A percentile compares a stretch with the other conserved stretches of the same genome.
Evolutionary conservation across 2,329 filamentous ascomycete species (phyloP).

Genomic region (Pseudogymnoascus pannorum): DNA sequence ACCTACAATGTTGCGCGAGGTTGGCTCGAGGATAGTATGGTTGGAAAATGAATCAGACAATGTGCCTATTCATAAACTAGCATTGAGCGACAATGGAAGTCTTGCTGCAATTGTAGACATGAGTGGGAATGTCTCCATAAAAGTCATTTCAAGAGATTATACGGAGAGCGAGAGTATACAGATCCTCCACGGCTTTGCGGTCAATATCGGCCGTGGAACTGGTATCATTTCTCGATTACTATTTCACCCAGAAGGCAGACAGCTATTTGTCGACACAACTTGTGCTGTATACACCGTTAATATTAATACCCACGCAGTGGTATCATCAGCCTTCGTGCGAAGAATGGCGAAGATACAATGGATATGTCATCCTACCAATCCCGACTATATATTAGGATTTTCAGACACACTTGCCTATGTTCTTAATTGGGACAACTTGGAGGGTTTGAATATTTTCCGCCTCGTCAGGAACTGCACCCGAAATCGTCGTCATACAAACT

Average conservation of each 20-base stretch:
- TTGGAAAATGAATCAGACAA: not conserved
- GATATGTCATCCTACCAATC: not conserved
- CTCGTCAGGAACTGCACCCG: not conserved
- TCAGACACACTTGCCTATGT: not conserved
- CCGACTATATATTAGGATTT: not conserved
- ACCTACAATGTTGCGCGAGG: not conserved
- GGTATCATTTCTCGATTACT: constrained; percentile 5
- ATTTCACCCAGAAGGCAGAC: not conserved
- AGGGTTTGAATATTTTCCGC: not conserved
- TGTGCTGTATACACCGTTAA: not conserved
- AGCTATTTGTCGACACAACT: not conserved
- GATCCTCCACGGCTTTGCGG: not conserved
- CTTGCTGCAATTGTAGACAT: not conserved
- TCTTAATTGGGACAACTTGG: not conserved
- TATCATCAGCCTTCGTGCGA: not conserved
- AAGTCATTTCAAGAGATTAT: not conserved
- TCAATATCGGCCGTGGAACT: too few relatives aligned
- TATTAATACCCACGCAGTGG: not conserved
- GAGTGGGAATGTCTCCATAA: not conserved
- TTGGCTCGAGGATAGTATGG: not conserved
- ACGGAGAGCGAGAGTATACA: not conserved
- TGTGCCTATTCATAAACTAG: not conserved
- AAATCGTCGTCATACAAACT: not conserved
- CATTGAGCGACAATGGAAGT: not conserved
- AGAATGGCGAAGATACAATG: not conserved